Percentiles rank a stretch among this genome's conserved stretches.
Conservation (phyloP, 2,329 filamentous ascomycete genomes). For the Aureobasidium sp. region DNA sequence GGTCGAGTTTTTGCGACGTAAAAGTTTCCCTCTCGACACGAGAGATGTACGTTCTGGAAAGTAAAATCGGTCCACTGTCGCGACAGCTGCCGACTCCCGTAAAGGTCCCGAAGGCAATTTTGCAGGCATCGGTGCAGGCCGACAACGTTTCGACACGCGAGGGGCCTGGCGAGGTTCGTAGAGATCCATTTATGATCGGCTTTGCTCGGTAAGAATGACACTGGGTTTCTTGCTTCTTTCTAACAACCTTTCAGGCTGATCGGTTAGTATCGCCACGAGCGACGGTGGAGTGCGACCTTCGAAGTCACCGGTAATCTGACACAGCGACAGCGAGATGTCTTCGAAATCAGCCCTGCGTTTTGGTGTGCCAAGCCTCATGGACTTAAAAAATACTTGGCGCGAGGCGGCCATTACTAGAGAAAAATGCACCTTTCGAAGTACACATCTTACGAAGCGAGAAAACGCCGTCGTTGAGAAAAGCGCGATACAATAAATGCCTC, state of each 20-base stretch:
- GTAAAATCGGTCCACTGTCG: neutral
- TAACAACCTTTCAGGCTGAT: neutral
- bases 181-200: constrained; percentile 8
- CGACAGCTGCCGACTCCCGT: neutral
- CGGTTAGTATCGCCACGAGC: neutral
- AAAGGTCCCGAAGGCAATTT: neutral
- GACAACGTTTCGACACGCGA: constrained; percentile 9
- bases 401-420: neutral
- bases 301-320: neutral
- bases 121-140: neutral
- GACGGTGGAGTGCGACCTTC: neutral
- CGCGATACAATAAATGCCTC: neutral
- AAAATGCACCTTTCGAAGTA: neutral
- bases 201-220: neutral
- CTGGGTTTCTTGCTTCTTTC: constrained; percentile 1
- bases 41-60: neutral
- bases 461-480: neutral
- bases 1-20: constrained; percentile 7
- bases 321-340: neutral
- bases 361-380: neutral
- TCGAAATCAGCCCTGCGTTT: neutral
- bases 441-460: neutral
- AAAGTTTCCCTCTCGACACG: neutral
- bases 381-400: neutral
- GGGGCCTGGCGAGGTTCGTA: constrained; percentile 1